A percentile compares a stretch with the other conserved stretches of the same genome.
Evolutionary conservation across 2,329 filamentous ascomycete genomes (phyloP).

Genomic region (Monosporascus sp.): DNA sequence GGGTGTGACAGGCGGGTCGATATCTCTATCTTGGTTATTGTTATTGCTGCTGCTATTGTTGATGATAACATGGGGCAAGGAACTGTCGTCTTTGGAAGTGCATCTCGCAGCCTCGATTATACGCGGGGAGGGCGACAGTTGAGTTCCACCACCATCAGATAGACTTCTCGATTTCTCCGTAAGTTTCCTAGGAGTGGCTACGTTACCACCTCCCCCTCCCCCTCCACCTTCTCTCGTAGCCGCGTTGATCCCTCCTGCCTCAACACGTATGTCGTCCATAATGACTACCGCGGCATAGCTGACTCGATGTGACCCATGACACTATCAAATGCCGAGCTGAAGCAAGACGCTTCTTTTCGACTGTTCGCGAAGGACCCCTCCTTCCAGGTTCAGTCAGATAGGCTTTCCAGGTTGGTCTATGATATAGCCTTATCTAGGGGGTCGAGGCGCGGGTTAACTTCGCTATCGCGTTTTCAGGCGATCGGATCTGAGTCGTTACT

Average conservation of each 20-base stretch:
- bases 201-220: not conserved
- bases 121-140: conserved; percentile 53
- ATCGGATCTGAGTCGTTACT: too few relatives aligned
- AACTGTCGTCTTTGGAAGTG: conserved; percentile 63
- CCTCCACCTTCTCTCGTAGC: conserved; percentile 5
- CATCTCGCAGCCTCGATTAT: conserved; percentile 48
- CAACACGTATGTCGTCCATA: conserved; percentile 15
- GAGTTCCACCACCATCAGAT: conserved; percentile 57
- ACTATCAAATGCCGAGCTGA: too few relatives aligned
- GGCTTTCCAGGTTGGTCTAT: too few relatives aligned
- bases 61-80: conserved; percentile 35
- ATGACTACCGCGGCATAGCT: conserved; percentile 20
- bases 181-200: conserved; percentile 15
- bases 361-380: too few relatives aligned
- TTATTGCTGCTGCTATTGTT: conserved; percentile 26
- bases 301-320: not conserved
- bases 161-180: conserved; percentile 52
- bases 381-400: too few relatives aligned
- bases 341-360: too few relatives aligned
- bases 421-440: too few relatives aligned
- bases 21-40: conserved; percentile 16
- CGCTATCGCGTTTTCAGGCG: too few relatives aligned
- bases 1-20: conserved; percentile 60
- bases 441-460: too few relatives aligned
- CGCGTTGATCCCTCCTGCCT: conserved; percentile 1